Evolutionary conservation across 345 rosid species (phyloP).

Genomic region (Pugionium dolabratum): DNA sequence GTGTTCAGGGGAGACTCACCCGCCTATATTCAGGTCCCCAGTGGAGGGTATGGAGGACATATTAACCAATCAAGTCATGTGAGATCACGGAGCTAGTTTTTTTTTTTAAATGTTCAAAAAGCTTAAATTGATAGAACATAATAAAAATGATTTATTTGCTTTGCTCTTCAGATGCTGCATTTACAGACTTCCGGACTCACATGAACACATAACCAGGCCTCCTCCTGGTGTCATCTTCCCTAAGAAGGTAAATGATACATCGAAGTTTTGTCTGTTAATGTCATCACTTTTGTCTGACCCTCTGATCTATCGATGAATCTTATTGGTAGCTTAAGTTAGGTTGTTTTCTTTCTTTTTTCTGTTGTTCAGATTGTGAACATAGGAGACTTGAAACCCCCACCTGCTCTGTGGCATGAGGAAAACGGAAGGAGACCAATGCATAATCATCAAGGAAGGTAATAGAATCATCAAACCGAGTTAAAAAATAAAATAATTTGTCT

Average conservation of each 20-base stretch:
- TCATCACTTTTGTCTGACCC: constrained; percentile 11
- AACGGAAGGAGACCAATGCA: constrained; percentile 64
- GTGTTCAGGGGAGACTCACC: constrained; percentile 84
- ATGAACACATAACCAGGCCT: constrained; percentile 71
- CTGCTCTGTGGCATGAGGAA: constrained; percentile 92
- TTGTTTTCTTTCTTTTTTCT: neutral
- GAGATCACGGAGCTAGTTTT: constrained; percentile 41
- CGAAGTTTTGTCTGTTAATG: neutral
- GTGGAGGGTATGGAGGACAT: constrained; percentile 85
- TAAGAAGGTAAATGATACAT: constrained; percentile 55
- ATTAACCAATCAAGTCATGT: constrained; percentile 89
- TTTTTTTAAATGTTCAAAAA: constrained; percentile 2
- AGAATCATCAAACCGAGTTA: constrained; percentile 6
- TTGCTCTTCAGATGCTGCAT: constrained; percentile 69
- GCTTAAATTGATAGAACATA: constrained; percentile 2
- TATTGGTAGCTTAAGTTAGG: constrained; percentile 5
- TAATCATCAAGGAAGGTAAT: constrained; percentile 43
- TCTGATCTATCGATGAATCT: neutral
- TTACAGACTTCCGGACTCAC: constrained; percentile 78
- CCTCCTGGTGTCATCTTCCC: constrained; percentile 86
- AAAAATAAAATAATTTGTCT: neutral
- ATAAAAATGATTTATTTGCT: constrained; percentile 6
- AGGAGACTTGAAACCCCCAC: constrained; percentile 71
- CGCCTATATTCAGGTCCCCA: constrained; percentile 89
- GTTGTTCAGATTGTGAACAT: constrained; percentile 55